These are phyloP conservation scores for Lichenothelia convexa DNA, from an alignment of 495 filamentous ascomycete genomes.

Conservation along the genomic window DNA sequence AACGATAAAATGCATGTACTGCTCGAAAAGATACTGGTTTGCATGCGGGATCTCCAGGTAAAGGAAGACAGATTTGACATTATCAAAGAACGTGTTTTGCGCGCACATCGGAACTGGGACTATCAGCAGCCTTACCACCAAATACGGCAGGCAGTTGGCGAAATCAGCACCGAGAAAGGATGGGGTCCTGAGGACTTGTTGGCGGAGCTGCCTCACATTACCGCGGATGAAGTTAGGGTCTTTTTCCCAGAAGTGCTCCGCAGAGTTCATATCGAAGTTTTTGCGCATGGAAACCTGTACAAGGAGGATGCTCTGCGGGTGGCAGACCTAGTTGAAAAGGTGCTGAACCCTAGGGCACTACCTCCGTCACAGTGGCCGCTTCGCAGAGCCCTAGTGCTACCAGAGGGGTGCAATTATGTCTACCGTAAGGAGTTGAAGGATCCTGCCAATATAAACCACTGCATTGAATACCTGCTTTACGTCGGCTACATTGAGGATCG, in stretches of 20 bases:
- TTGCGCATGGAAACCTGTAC: constrained; percentile 86
- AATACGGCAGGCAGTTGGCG: no score
- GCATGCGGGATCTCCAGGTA: constrained; percentile 70
- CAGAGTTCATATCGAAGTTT: constrained; percentile 72
- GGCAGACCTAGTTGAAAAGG: constrained; percentile 62
- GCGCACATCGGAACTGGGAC: constrained; percentile 69
- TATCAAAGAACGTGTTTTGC: constrained; percentile 67
- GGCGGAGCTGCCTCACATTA: constrained; percentile 55
- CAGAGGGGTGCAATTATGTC: constrained; percentile 61
- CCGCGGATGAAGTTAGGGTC: constrained; percentile 48
- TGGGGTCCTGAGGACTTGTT: constrained; percentile 70
- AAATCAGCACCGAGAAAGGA: constrained; percentile 56
- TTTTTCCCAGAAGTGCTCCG: constrained; percentile 69
- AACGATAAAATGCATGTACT: constrained; percentile 91
- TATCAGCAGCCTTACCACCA: constrained; percentile 78
- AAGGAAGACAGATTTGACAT: constrained; percentile 74
- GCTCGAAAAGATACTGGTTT: constrained; percentile 73
- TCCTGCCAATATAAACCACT: constrained; percentile 87
- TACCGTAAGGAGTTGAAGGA: constrained; percentile 69
- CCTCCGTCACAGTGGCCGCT: constrained; percentile 68
- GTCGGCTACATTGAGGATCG: constrained; percentile 57
- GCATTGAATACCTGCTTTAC: constrained; percentile 79
- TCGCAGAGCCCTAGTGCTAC: constrained; percentile 56
- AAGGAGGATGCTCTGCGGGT: constrained; percentile 86
- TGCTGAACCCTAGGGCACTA: constrained; percentile 55